These are phyloP conservation scores for Areca catechu DNA, from an alignment of 176 grass and related monocot species.

Conservation along the genomic window DNA sequence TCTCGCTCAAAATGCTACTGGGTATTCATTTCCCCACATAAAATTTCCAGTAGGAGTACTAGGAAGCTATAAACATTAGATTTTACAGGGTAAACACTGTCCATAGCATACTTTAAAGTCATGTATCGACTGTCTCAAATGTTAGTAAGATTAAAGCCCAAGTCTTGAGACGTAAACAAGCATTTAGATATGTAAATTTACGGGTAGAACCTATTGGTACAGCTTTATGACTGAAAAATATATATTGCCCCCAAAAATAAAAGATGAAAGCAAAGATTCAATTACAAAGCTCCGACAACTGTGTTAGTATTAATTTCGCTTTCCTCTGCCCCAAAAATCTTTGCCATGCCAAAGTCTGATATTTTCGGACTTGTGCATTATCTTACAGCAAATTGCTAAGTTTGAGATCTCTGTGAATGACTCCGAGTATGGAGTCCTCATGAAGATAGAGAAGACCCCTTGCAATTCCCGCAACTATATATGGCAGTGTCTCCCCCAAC, in stretches of 20 bases:
- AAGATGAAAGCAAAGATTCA: neutral
- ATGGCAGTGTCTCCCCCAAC: too few relatives aligned
- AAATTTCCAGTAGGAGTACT: slow-evolving; percentile 23
- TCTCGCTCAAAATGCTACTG: neutral
- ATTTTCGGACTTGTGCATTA: slow-evolving; percentile 29
- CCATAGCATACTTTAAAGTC: slow-evolving; percentile 22
- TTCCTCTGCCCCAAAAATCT: slow-evolving; percentile 11
- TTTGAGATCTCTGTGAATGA: slow-evolving; percentile 40
- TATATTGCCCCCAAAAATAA: too few relatives aligned
- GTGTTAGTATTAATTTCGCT: slow-evolving; percentile 18
- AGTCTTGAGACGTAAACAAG: too few relatives aligned
- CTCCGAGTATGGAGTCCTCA: neutral
- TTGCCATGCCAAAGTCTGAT: slow-evolving; percentile 31
- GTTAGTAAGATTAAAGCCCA: too few relatives aligned
- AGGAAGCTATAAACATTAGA: slow-evolving; percentile 30
- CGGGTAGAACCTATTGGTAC: too few relatives aligned
- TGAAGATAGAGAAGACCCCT: too few relatives aligned
- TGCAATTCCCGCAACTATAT: too few relatives aligned
- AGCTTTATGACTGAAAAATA: too few relatives aligned
- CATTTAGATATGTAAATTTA: too few relatives aligned
- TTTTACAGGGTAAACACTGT: slow-evolving; percentile 17
- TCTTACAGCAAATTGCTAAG: slow-evolving; percentile 23
- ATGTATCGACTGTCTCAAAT: slow-evolving; percentile 6
- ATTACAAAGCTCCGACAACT: slow-evolving; percentile 33
- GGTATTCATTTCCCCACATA: slow-evolving; percentile 17